phyloP scores from a whole-genome alignment of 257 asterid genomes.

The Gentiana dahurica region DNA sequence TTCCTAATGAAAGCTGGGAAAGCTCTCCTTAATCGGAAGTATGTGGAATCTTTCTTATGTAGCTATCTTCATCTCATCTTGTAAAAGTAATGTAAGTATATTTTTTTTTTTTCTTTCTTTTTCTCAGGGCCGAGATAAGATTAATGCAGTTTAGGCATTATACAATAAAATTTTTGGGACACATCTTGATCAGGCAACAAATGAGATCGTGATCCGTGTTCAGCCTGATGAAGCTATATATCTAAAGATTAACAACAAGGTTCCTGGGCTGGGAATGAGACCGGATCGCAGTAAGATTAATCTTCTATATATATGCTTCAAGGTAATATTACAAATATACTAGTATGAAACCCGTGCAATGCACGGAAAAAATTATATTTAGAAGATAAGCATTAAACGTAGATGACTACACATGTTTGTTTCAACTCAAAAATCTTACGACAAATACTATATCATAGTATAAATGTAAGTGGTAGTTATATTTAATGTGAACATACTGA shows the following conservation, averaged over 20 bases:
- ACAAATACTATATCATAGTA: too few relatives aligned
- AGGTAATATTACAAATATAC: slow-evolving; percentile 38
- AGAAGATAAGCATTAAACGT: too few relatives aligned
- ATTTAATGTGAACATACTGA: too few relatives aligned
- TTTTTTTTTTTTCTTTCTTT: slow-evolving; percentile 6
- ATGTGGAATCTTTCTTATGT: slow-evolving; percentile 3
- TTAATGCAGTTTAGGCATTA: slow-evolving; percentile 89
- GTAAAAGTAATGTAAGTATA: background rate
- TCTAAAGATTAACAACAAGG: slow-evolving; percentile 86
- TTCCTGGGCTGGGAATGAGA: slow-evolving; percentile 91
- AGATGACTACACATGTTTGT: too few relatives aligned
- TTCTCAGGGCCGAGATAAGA: slow-evolving; percentile 71
- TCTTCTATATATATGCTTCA: slow-evolving; percentile 82
- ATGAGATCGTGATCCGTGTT: slow-evolving; percentile 96
- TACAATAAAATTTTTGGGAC: slow-evolving; percentile 63
- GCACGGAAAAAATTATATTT: too few relatives aligned
- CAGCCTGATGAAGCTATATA: slow-evolving; percentile 94
- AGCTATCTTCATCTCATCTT: background rate
- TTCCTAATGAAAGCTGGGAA: slow-evolving; percentile 98
- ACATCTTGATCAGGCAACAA: slow-evolving; percentile 77
- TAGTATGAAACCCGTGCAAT: too few relatives aligned
- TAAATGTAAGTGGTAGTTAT: too few relatives aligned
- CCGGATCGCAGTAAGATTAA: slow-evolving; percentile 83
- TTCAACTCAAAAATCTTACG: too few relatives aligned
- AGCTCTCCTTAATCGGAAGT: slow-evolving; percentile 80